Evolutionary conservation across 1,284 basidiomycete species (phyloP).

Genomic region (Pseudozyma sp.): DNA sequence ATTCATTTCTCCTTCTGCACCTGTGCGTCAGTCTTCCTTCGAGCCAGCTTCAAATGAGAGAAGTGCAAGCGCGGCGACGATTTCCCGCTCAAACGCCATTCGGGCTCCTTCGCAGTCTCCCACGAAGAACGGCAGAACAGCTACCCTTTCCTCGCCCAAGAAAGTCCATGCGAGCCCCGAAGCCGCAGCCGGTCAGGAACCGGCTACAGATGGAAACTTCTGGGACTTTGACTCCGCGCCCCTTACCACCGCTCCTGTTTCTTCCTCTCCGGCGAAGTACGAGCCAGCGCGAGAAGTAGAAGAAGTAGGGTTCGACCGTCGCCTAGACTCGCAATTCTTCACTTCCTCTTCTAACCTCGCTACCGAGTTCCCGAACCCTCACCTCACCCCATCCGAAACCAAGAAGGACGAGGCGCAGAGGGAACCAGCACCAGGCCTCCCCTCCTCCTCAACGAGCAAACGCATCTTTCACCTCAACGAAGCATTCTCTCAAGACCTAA

Average conservation of each 20-base stretch:
- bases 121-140: conserved; percentile 6
- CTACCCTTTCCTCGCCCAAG: neutral
- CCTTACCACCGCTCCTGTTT: neutral
- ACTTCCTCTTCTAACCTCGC: neutral
- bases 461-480: conserved; percentile 11
- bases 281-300: conserved; percentile 8
- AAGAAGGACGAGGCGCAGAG: too few relatives aligned
- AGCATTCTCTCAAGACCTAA: conserved; percentile 13
- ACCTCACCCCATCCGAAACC: too few relatives aligned
- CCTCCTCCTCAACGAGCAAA: conserved; percentile 20
- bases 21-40: conserved; percentile 15
- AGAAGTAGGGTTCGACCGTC: conserved; percentile 8
- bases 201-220: neutral
- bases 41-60: neutral
- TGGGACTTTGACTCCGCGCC: neutral
- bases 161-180: neutral
- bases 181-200: neutral
- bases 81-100: conserved; percentile 17
- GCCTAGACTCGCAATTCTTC: conserved; percentile 36
- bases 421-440: conserved; percentile 8
- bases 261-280: too few relatives aligned
- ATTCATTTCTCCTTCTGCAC: conserved; percentile 20
- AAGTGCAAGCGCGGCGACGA: neutral
- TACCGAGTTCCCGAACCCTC: neutral
- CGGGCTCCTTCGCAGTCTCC: conserved; percentile 14